Evolutionary conservation across 2,329 filamentous ascomycete genomes (phyloP).

Genomic region (Stachybotrys echinatus): DNA sequence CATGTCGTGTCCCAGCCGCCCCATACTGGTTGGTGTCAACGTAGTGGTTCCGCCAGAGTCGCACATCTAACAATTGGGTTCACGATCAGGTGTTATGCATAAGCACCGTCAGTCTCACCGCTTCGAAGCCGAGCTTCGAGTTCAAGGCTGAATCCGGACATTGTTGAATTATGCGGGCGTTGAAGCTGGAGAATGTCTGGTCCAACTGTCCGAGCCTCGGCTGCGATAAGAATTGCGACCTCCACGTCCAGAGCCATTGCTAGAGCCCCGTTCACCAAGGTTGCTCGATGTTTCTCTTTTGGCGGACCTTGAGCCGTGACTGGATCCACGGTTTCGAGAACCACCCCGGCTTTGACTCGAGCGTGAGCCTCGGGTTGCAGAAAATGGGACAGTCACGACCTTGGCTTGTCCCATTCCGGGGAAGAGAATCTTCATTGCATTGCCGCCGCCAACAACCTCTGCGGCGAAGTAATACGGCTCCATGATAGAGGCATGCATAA

Average conservation of each 20-base stretch:
- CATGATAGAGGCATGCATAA: constrained; percentile 30
- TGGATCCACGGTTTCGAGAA: constrained; percentile 18
- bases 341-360: constrained; percentile 13
- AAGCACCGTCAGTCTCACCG: too few relatives aligned
- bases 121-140: too few relatives aligned
- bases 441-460: constrained; percentile 26
- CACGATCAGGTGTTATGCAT: too few relatives aligned
- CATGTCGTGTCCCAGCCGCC: neutral
- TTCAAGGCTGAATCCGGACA: too few relatives aligned
- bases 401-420: constrained; percentile 35
- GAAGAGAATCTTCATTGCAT: constrained; percentile 32
- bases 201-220: constrained; percentile 36
- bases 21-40: too few relatives aligned
- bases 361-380: constrained; percentile 24
- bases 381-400: constrained; percentile 31
- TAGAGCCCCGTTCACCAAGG: constrained; percentile 16
- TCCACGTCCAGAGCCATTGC: constrained; percentile 19
- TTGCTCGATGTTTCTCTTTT: constrained; percentile 21
- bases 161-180: constrained; percentile 15
- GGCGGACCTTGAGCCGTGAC: constrained; percentile 21
- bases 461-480: constrained; percentile 28
- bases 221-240: constrained; percentile 34
- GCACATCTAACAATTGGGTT: too few relatives aligned
- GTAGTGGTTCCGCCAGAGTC: too few relatives aligned
- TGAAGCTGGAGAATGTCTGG: constrained; percentile 22